These are phyloP conservation scores for Neophaeococcomyces mojaviensis DNA, from an alignment of 2,329 filamentous ascomycete genomes.

Conservation along the genomic window DNA sequence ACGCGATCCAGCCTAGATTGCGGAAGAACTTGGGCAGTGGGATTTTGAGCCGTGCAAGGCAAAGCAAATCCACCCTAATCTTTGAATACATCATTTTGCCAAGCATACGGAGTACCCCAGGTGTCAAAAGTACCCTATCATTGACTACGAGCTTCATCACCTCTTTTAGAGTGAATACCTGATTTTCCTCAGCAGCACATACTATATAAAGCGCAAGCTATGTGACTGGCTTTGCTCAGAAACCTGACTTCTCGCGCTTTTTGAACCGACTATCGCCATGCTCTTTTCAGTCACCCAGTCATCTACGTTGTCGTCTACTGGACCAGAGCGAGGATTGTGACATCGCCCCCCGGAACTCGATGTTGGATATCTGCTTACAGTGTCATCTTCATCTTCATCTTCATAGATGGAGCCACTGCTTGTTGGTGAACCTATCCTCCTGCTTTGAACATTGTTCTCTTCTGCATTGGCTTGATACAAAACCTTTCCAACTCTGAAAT, in stretches of 20 bases:
- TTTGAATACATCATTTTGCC: neutral
- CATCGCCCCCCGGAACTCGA: neutral
- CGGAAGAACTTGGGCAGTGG: neutral
- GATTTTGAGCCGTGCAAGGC: neutral
- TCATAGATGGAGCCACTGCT: slow-evolving; percentile 1
- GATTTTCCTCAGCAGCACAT: no score
- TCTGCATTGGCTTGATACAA: neutral
- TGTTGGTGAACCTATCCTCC: neutral
- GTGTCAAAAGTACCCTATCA: neutral
- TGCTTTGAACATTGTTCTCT: neutral
- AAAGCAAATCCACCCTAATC: neutral
- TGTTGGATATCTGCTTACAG: neutral
- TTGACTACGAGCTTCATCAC: neutral
- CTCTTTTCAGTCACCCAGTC: no score
- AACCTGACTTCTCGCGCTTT: neutral
- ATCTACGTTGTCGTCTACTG: no score
- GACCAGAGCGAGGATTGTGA: no score
- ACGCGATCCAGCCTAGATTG: neutral
- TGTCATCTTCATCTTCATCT: neutral
- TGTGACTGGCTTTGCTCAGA: neutral
- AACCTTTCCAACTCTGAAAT: neutral
- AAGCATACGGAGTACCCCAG: neutral
- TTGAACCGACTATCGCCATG: neutral
- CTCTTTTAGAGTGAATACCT: no score
- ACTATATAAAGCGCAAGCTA: slow-evolving; percentile 4